Evolutionary conservation across 148 eudicot species (phyloP), one percentile per base, ranked within the genome.

Genomic region (Drosera capensis): DNA sequence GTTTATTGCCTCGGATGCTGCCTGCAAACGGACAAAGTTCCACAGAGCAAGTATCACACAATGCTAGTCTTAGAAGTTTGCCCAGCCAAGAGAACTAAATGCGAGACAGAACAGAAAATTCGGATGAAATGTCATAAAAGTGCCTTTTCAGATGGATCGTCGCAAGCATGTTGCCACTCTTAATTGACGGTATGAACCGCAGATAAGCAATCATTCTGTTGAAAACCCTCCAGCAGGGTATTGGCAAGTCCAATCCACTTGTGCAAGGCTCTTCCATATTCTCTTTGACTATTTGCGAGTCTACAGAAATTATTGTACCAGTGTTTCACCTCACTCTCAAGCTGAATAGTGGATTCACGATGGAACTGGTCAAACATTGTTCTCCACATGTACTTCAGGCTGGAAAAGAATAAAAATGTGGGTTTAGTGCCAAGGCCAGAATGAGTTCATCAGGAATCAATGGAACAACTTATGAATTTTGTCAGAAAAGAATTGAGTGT

Each of bases 121-220:
- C n/a, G 14, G 4, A 37, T 40, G 22, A 40, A 40, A 15, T 34
- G 3, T 15, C 9, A 16, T 20, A 38, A 41, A 20, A 38, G 28
- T 71, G 79, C 94, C 85, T 80, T 70, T 45, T 77, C 82, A 2
- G 95, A 82, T 20, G 77, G 68, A 40, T 58, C 70, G 44, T 71
- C 82, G 50, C 80, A 71, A 43, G 80, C 73, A 56, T 49, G 54
- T 57, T 61, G 62, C 95, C 95, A 85, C 55, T 71, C 59, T 49
- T 77, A 58, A 22, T 71, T 64, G 34, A 74, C 67, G 21, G 49
- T 24, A 51, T 58, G 85, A 48, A 77, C 57, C 16, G 50, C 49
- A 23, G 73, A 65, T 17, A 67, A 56, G 43, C 59, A 44, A 42
- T 24, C 39, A 59, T 44, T 44, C 19, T 5, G 62, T 44, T 51